phyloP scores from a whole-genome alignment of 2,329 filamentous ascomycete species.

The Aspergillus luchuensis region DNA sequence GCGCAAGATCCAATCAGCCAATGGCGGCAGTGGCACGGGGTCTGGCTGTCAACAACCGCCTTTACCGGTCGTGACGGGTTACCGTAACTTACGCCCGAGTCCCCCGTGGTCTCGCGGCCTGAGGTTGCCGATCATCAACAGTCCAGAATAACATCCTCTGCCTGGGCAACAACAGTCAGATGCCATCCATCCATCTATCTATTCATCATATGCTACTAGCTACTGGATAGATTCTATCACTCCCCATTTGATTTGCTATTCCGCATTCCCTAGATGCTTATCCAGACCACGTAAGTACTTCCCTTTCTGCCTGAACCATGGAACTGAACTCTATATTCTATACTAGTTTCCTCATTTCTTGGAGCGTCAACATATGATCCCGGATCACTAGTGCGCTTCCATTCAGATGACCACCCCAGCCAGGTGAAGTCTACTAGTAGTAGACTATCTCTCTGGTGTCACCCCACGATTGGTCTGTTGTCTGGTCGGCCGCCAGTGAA shows the following conservation, averaged over 20 bases:
- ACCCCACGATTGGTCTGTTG: neutral
- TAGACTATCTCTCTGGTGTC: neutral
- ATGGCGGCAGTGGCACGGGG: constrained; percentile 10
- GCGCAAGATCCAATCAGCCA: constrained; percentile 5
- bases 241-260: too few species aligned
- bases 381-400: neutral
- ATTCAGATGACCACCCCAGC: neutral
- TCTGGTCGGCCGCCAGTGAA: neutral
- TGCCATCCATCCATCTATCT: neutral
- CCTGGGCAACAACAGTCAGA: neutral
- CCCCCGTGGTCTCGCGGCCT: constrained; percentile 3
- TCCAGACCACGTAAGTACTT: neutral
- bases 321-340: neutral
- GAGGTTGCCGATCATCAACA: neutral
- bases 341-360: neutral
- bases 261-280: too few species aligned
- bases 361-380: neutral
- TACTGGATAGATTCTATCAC: neutral
- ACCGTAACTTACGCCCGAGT: constrained; percentile 5
- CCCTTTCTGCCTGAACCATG: neutral
- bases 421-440: neutral
- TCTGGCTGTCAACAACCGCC: constrained; percentile 13
- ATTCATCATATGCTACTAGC: neutral
- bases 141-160: neutral
- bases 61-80: constrained; percentile 8